Evolutionary conservation across 2,329 filamentous ascomycete species (phyloP).

Genomic region (Colletotrichum coccodes): DNA sequence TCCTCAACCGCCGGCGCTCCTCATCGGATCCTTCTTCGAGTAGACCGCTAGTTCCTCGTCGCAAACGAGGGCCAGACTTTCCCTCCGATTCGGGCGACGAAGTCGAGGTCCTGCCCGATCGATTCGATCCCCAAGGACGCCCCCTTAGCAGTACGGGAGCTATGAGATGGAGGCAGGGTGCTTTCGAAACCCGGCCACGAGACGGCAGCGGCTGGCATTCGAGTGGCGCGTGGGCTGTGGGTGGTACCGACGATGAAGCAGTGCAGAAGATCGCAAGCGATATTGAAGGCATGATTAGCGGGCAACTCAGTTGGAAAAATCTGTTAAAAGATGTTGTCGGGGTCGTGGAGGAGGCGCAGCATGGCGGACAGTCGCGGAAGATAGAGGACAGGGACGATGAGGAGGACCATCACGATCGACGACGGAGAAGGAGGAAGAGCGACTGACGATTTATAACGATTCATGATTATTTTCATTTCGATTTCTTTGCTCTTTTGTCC

Average conservation of each 20-base stretch:
- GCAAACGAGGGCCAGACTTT: slow-evolving; percentile 32
- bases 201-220: slow-evolving; percentile 47
- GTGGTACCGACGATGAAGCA: slow-evolving; percentile 52
- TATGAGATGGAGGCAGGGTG: slow-evolving; percentile 48
- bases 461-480: neutral
- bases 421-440: slow-evolving; percentile 29
- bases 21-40: slow-evolving; percentile 48
- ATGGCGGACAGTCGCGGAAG: slow-evolving; percentile 18
- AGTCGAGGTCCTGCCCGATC: slow-evolving; percentile 56
- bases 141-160: slow-evolving; percentile 45
- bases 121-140: slow-evolving; percentile 57
- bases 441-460: slow-evolving; percentile 23
- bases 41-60: slow-evolving; percentile 39
- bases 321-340: slow-evolving; percentile 44
- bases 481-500: neutral
- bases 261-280: slow-evolving; percentile 51
- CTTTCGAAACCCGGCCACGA: slow-evolving; percentile 51
- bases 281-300: slow-evolving; percentile 46
- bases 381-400: slow-evolving; percentile 37
- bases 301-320: slow-evolving; percentile 43
- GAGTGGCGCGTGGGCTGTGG: slow-evolving; percentile 55
- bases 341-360: slow-evolving; percentile 24
- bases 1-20: slow-evolving; percentile 38
- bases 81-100: slow-evolving; percentile 45
- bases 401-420: slow-evolving; percentile 25